Evolutionary conservation across 2,329 filamentous ascomycete species (phyloP), one percentile per base, ranked within the genome.

Genomic region (Thielaviopsis ethacetica): DNA sequence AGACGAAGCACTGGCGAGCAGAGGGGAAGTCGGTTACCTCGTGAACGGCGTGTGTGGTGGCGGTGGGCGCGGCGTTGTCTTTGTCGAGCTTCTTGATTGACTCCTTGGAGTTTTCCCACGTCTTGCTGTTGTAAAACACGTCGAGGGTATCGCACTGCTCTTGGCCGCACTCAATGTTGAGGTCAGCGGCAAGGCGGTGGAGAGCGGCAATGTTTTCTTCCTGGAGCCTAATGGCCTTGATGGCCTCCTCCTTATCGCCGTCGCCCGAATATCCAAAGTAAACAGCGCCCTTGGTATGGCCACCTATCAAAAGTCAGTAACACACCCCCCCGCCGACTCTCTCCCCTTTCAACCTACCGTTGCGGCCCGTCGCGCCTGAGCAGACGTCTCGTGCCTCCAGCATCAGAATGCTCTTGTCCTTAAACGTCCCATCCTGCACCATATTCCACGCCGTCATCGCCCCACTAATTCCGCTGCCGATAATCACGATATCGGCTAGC

Each of bases 381-480:
- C 67, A 69, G 5, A 69, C 64, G 13, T 66, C 65, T 5, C 70
- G 65, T 1, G 68, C 69, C 57, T 71, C 70, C 3, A 72, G 63
- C 65, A 72, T 68, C 1, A 68, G 56, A 21, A 71, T 62, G 9
- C 53, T 52, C 10, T 27, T 34, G 5, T n/a, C 10, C 21, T 47
- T n/a, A 15, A n/a, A 21, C 9, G 19, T 30, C 22, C 19, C 44
- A 27, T 63, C 62, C 21, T 55, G 52, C 10, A 67, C 62, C 13
- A 63, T 12, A 19, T 60, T 55, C 59, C 70, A 64, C 3, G 71
- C 72, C 17, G 73, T 66, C 21, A 70, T 69, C 2, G 70, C 72
- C 10, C 72, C 76, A 1, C 77, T 75, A 61, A 81, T 80, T 1
- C 79, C 79, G 41, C 76, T 79, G 22, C 79, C 77, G 62, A 81